A percentile compares a stretch with the other conserved stretches of the same genome.
Conservation (phyloP, 2,329 filamentous ascomycete species). For the Beauveria medogensis region DNA sequence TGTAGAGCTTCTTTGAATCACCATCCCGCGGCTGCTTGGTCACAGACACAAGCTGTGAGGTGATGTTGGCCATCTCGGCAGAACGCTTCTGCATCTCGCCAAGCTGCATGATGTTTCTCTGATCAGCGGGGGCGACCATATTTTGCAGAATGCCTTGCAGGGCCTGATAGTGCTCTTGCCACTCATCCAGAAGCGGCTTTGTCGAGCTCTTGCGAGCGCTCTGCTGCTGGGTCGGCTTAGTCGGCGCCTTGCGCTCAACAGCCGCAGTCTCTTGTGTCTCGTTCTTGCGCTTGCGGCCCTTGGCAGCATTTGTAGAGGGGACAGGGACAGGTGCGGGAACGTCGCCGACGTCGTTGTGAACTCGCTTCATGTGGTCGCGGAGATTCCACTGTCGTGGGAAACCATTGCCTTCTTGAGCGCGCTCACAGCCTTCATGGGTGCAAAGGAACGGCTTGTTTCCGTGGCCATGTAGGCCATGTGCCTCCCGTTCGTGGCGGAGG, state of each 20-base stretch:
- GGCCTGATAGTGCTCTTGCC: slow-evolving; percentile 54
- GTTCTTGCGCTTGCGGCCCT: slow-evolving; percentile 52
- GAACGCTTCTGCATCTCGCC: slow-evolving; percentile 42
- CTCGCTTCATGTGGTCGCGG: slow-evolving; percentile 92
- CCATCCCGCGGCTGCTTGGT: neutral
- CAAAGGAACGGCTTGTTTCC: slow-evolving; percentile 89
- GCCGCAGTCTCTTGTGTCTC: slow-evolving; percentile 34
- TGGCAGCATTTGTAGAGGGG: slow-evolving; percentile 26
- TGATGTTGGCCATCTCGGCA: slow-evolving; percentile 44
- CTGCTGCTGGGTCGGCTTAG: slow-evolving; percentile 30
- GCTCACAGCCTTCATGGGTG: slow-evolving; percentile 79
- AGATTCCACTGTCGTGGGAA: slow-evolving; percentile 96
- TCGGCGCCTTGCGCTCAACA: slow-evolving; percentile 41
- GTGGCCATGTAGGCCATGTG: slow-evolving; percentile 91
- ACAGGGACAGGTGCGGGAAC: slow-evolving; percentile 36
- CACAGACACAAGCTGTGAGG: slow-evolving; percentile 10
- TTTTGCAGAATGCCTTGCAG: slow-evolving; percentile 51
- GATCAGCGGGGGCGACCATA: slow-evolving; percentile 42
- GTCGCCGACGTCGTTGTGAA: slow-evolving; percentile 57
- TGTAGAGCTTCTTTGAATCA: slow-evolving; percentile 2
- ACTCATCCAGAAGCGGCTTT: slow-evolving; percentile 42
- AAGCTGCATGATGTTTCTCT: slow-evolving; percentile 46
- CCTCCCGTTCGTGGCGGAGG: slow-evolving; percentile 89
- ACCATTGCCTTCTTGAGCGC: slow-evolving; percentile 71
- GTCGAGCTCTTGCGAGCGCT: slow-evolving; percentile 25